A percentile compares a stretch with the other conserved stretches of the same genome.
Conservation (phyloP, 2,329 filamentous ascomycete genomes). For the Cercospora sp. region DNA sequence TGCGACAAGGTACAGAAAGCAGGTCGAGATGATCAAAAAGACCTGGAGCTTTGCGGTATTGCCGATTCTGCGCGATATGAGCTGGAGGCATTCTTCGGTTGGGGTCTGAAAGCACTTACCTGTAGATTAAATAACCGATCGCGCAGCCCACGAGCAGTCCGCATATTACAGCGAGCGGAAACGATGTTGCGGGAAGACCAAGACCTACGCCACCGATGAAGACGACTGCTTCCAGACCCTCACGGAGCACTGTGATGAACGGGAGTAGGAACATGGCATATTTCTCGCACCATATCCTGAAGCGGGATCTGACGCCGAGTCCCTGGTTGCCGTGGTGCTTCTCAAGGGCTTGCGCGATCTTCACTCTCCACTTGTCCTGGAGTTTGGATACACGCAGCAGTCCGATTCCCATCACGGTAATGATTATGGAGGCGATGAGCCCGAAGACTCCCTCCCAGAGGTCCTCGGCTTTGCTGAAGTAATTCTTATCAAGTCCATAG, state of each 20-base stretch:
- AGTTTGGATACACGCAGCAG: slow-evolving; percentile 80
- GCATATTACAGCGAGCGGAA: slow-evolving; percentile 74
- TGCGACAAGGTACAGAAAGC: slow-evolving; percentile 79
- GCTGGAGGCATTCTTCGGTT: background rate
- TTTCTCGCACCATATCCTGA: slow-evolving; percentile 70
- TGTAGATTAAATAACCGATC: slow-evolving; percentile 76
- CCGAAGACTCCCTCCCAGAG: slow-evolving; percentile 81
- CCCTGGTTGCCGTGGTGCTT: slow-evolving; percentile 48
- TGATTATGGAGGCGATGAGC: slow-evolving; percentile 74
- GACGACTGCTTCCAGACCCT: slow-evolving; percentile 82
- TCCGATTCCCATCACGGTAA: slow-evolving; percentile 76
- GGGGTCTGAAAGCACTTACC: slow-evolving; percentile 53
- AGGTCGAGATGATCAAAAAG: slow-evolving; percentile 80
- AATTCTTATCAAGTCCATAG: slow-evolving; percentile 67
- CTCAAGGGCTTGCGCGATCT: slow-evolving; percentile 71
- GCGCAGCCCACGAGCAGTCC: slow-evolving; percentile 67
- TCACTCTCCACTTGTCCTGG: slow-evolving; percentile 83
- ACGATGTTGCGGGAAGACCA: slow-evolving; percentile 69
- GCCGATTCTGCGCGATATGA: slow-evolving; percentile 53
- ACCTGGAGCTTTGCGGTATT: slow-evolving; percentile 67
- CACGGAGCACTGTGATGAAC: slow-evolving; percentile 82
- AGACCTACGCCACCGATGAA: slow-evolving; percentile 85
- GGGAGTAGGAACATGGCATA: slow-evolving; percentile 86
- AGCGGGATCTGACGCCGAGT: slow-evolving; percentile 43
- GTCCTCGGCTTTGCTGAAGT: slow-evolving; percentile 68